Evolutionary conservation across 2,329 filamentous ascomycete genomes (phyloP).

Genomic region (Biscogniauxia sp.): DNA sequence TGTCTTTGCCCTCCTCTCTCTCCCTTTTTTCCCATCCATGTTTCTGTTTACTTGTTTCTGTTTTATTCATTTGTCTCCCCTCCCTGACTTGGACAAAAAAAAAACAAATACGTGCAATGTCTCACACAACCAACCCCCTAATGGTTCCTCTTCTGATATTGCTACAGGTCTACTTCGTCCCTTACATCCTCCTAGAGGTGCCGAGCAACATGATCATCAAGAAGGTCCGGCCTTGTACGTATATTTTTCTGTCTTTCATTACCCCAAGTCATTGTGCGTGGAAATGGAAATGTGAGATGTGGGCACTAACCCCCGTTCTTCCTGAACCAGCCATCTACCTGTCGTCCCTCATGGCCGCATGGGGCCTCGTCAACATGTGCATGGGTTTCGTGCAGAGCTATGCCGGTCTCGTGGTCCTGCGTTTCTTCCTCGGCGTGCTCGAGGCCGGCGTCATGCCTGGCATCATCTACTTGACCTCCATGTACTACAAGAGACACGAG

Average conservation of each 20-base stretch:
- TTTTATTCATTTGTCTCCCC: no score
- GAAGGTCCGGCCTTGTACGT: slow-evolving; percentile 38
- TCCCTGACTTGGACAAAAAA: no score
- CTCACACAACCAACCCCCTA: no score
- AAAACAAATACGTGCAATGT: no score
- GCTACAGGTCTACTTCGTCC: slow-evolving; percentile 35
- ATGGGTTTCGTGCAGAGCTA: slow-evolving; percentile 45
- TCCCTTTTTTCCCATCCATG: neutral
- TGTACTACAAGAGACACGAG: slow-evolving; percentile 50
- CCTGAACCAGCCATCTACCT: slow-evolving; percentile 29
- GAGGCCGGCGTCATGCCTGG: slow-evolving; percentile 48
- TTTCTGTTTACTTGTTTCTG: no score
- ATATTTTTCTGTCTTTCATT: neutral
- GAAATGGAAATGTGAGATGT: no score
- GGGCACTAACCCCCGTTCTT: neutral
- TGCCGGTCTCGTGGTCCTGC: slow-evolving; percentile 39
- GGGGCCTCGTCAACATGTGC: slow-evolving; percentile 46
- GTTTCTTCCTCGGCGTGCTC: slow-evolving; percentile 44
- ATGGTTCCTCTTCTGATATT: neutral
- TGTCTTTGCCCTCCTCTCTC: slow-evolving; percentile 6
- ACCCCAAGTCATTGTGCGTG: no score
- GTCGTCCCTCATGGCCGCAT: slow-evolving; percentile 39
- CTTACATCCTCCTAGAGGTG: slow-evolving; percentile 44
- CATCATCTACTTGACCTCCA: slow-evolving; percentile 45
- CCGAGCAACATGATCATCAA: slow-evolving; percentile 46